Evolutionary conservation across 176 grass and related monocot genomes (phyloP), one percentile per base, ranked within the genome.

Genomic region (Saccharum officinarum): DNA sequence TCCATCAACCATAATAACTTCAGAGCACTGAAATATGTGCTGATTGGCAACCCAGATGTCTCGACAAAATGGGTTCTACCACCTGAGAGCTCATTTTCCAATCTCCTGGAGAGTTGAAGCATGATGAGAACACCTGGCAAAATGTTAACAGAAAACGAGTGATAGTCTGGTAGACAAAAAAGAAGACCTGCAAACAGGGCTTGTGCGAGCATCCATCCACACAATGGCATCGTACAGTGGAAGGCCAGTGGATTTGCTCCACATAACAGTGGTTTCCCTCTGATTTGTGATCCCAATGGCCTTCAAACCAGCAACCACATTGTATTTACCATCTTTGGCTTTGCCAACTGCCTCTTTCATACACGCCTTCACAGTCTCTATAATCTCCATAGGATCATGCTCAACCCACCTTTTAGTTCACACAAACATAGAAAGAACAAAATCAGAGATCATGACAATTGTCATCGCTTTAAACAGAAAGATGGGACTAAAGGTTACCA

Each of bases 201-300:
- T 95, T 71, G 97, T 98, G 65, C 97, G 97, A 54, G 78, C 93
- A 85, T 98, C 97, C 97, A 96, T 98, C 97, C 97, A 96, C 54
- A 98, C 97, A 84, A 98, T 91, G 9, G 97, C 97, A 79, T 98
- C 96, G 82, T 98, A 91, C 1, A 98, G 82, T 4, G 97, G 97
- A 81, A 37, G 85, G 5, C 97, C 93, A 62, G 97, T 96, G 75
- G 97, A 93, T 88, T 92, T 97, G 63, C 94, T 94, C 97, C 97
- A 98, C 79, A 94, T 80, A 66, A 98, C 93, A 1, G 91, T 94
- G 20, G 97, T 98, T 77, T 98, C 97, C 74, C 97, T 88, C 88
- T 98, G 97, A 80, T 98, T 98, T 78, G 97, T 95, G 69, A 98
- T 85, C 49, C 97, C 97, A 85, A 94, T 83, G 4, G 88, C 91